Percentiles rank a stretch among this genome's conserved stretches.
phyloP scores from a whole-genome alignment of 306 rosid genomes.

The Pterocarpus santalinus region DNA sequence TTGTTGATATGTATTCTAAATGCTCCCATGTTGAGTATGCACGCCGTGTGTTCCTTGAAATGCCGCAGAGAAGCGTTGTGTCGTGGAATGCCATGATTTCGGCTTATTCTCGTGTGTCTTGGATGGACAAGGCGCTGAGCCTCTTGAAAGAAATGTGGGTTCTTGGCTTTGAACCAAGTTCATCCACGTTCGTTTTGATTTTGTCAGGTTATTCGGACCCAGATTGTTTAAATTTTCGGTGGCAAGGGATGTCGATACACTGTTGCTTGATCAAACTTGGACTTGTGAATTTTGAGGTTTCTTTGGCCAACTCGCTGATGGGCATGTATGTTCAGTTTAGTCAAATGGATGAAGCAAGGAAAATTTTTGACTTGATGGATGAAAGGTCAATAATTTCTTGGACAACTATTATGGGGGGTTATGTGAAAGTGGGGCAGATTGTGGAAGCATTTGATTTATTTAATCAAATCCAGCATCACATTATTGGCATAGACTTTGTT shows the following conservation, averaged over 20 bases:
- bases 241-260: slow-evolving; percentile 51
- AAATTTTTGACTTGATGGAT: slow-evolving; percentile 51
- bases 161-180: slow-evolving; percentile 51
- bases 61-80: slow-evolving; percentile 61
- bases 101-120: slow-evolving; percentile 57
- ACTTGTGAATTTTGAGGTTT: slow-evolving; percentile 44
- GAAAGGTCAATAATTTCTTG: slow-evolving; percentile 58
- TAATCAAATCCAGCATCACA: slow-evolving; percentile 50
- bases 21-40: slow-evolving; percentile 47
- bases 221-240: slow-evolving; percentile 5
- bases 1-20: slow-evolving; percentile 59
- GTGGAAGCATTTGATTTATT: slow-evolving; percentile 47
- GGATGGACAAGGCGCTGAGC: slow-evolving; percentile 49
- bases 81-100: slow-evolving; percentile 76
- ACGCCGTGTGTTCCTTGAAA: slow-evolving; percentile 59
- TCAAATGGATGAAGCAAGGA: slow-evolving; percentile 48
- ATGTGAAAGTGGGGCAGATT: slow-evolving; percentile 46
- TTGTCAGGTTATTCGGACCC: slow-evolving; percentile 49
- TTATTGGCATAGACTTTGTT: slow-evolving; percentile 47
- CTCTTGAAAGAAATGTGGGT: slow-evolving; percentile 58
- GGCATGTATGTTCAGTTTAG: slow-evolving; percentile 53
- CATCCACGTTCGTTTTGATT: slow-evolving; percentile 53
- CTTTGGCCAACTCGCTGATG: slow-evolving; percentile 56
- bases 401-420: slow-evolving; percentile 59
- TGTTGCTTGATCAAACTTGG: slow-evolving; percentile 57